Base-by-base conservation (phyloP, 2,329 filamentous ascomycete species). In the Chrysoporthe deuterocubensis region DNA sequence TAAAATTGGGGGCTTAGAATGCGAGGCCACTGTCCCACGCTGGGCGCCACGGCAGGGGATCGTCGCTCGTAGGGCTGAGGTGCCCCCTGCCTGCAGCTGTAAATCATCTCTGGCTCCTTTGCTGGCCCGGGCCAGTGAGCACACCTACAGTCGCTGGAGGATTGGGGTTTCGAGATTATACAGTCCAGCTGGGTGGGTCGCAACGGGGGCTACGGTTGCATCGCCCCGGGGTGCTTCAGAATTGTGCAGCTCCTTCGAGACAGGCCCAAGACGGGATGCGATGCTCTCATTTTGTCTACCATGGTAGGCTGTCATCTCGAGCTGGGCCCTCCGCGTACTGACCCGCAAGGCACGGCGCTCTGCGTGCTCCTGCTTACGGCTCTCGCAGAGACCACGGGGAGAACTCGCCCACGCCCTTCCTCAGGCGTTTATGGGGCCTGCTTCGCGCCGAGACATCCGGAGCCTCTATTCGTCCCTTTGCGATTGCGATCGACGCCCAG, bases 1-100 rank as follows among this genome's bases (percentile, higher is more conserved):
- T 63, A 63, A 52, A 69, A 60, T 67, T 69, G 65, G 67, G 67
- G 67, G 67, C 48, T 57, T 48, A 65, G 62, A 67, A 61, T 58
- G 64, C 67, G 64, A 66, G 67, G 54, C 63, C 34, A n/a, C 34
- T 14, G 61, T 48, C 48, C 37, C 48, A 54, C 37, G 32, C 65
- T 40, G 16, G 48, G 48, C 57, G 67, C 46, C 66, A 67, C 56
- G 58, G 48, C 61, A 67, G 54, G 21, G 26, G 67, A 67, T 67
- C 64, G 54, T 50, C 64, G 59, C 4, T 46, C 64, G 42, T 69
- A 69, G 67, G 67, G 67, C 67, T 69, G 67, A 69, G 58, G 43
- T 26, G 26, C 58, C 54, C 44, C 44, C 14, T 40, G 40, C 32
- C 52, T 13, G 32, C 54, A 37, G 54, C 50, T 37, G 32, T 59